phyloP scores from a whole-genome alignment of 2,329 filamentous ascomycete species.

The Chalara sp. region DNA sequence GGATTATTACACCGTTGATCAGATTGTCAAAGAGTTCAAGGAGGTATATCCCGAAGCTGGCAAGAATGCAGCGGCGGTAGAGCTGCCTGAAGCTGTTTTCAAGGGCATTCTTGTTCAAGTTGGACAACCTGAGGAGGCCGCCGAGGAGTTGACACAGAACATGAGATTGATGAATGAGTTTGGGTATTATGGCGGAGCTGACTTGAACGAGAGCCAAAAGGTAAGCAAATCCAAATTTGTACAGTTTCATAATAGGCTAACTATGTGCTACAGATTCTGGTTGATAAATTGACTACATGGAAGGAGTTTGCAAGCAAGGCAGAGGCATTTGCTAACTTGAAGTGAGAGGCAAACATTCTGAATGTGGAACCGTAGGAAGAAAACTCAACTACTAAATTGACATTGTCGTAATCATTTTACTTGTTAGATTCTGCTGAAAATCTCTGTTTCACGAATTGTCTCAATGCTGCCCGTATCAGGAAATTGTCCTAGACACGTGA shows the following conservation, averaged over 20 bases:
- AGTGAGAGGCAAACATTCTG: constrained; percentile 18
- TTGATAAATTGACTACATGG: constrained; percentile 28
- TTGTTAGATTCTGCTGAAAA: no score
- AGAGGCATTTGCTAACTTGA: constrained; percentile 29
- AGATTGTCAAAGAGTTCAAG: constrained; percentile 35
- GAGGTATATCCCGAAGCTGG: constrained; percentile 33
- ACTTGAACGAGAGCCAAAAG: constrained; percentile 33
- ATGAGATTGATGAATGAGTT: constrained; percentile 43
- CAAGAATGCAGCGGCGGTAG: constrained; percentile 29
- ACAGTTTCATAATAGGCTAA: constrained; percentile 4
- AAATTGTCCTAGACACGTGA: no score
- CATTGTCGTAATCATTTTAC: no score
- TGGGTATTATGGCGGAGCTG: constrained; percentile 44
- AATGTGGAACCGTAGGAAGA: no score
- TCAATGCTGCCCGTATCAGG: no score
- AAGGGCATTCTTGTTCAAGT: constrained; percentile 27
- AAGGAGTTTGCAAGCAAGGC: constrained; percentile 21
- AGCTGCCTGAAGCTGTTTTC: constrained; percentile 36
- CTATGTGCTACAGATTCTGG: constrained; percentile 20
- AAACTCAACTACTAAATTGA: no score
- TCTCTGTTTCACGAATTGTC: no score
- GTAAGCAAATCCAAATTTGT: constrained; percentile 8
- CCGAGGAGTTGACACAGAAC: constrained; percentile 46
- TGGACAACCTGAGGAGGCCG: constrained; percentile 33
- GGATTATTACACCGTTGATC: constrained; percentile 32